Evolutionary conservation across 73 alveolate species (phyloP).

Genomic region (Paramecium sonneborni): DNA sequence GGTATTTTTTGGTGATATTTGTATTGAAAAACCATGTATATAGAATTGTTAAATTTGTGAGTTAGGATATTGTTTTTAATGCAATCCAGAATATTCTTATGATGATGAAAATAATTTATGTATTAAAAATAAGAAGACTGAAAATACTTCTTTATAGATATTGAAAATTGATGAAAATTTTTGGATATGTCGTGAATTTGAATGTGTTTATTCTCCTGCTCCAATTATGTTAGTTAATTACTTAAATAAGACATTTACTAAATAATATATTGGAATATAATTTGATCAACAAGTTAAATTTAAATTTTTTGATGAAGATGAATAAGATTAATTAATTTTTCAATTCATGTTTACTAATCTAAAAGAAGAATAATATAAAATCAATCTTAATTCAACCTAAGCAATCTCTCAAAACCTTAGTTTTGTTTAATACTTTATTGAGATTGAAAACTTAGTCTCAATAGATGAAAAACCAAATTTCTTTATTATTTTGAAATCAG

Average conservation of each 20-base stretch:
- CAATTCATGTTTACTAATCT: not conserved
- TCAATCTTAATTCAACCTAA: not conserved
- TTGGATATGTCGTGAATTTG: not conserved
- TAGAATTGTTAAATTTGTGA: not conserved
- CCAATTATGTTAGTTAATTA: not conserved
- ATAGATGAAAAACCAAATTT: not conserved
- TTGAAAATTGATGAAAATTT: not conserved
- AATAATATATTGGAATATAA: no score
- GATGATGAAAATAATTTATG: not conserved
- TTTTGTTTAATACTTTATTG: not conserved
- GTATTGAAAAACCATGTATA: not conserved
- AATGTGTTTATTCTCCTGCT: not conserved
- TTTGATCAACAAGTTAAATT: not conserved
- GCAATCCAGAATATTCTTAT: not conserved
- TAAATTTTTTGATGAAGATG: not conserved
- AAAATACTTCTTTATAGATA: not conserved
- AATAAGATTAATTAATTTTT: not conserved
- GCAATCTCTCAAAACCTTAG: not conserved
- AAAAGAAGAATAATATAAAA: not conserved
- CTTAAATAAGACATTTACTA: not conserved
- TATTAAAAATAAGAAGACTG: not conserved
- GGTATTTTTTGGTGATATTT: no score
- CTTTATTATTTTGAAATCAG: not conserved
- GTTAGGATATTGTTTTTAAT: not conserved
- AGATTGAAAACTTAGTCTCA: not conserved